Percentiles rank a stretch among this genome's conserved stretches.
Conservation (phyloP, 305 asterid genomes). For the Fraxinus sp. region DNA sequence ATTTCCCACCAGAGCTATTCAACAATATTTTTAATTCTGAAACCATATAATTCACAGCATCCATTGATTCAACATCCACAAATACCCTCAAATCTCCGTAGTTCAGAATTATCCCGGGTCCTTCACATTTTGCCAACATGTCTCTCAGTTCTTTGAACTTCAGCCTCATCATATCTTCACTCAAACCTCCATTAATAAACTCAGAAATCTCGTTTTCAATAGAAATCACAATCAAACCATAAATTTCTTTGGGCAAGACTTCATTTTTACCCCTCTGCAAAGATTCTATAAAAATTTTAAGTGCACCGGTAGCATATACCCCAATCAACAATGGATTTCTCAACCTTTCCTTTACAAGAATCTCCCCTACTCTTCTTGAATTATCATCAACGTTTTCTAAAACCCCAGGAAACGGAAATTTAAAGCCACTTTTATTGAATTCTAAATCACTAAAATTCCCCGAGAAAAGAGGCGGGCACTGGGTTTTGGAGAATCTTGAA, state of each 20-base stretch:
- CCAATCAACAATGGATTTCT: constrained; percentile 79
- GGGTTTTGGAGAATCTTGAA: constrained; percentile 46
- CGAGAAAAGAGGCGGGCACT: constrained; percentile 53
- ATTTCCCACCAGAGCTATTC: constrained; percentile 40
- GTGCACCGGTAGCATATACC: constrained; percentile 53
- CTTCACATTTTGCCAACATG: constrained; percentile 35
- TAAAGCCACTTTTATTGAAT: constrained; percentile 38
- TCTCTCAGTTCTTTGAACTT: constrained; percentile 55
- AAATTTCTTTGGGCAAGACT: constrained; percentile 50
- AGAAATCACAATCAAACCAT: constrained; percentile 45
- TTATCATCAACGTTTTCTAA: constrained; percentile 47
- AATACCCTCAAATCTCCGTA: constrained; percentile 69
- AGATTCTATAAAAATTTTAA: constrained; percentile 42
- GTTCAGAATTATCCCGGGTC: constrained; percentile 51
- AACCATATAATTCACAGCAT: constrained; percentile 43
- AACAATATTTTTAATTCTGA: constrained; percentile 52
- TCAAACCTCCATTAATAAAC: constrained; percentile 38
- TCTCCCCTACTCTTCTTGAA: constrained; percentile 59
- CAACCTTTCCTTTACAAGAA: constrained; percentile 39
- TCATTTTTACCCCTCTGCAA: constrained; percentile 47
- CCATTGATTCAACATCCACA: constrained; percentile 44
- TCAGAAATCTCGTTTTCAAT: constrained; percentile 53
- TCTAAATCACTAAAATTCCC: constrained; percentile 52
- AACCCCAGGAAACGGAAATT: constrained; percentile 52
- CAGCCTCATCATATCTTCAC: constrained; percentile 41